Conservation (phyloP, 2,329 filamentous ascomycete genomes). For the Shiraia sp. region DNA sequence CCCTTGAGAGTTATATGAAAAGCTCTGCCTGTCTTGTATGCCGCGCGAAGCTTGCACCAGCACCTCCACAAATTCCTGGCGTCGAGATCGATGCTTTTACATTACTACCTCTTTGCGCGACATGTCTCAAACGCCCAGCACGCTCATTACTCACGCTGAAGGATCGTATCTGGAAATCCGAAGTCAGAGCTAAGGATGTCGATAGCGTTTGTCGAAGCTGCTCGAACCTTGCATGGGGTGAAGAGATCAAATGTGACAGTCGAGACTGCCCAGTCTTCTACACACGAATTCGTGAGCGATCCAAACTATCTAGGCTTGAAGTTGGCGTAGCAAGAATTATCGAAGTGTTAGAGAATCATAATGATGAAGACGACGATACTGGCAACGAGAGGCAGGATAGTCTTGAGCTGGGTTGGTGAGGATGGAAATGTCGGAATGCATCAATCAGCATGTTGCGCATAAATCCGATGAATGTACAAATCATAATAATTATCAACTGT, state of each 20-base stretch:
- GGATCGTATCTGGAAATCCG: constrained; percentile 63
- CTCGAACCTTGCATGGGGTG: constrained; percentile 70
- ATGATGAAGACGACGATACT: not conserved
- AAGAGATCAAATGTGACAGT: constrained; percentile 85
- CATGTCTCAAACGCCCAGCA: constrained; percentile 60
- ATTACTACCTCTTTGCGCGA: constrained; percentile 58
- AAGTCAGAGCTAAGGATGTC: constrained; percentile 67
- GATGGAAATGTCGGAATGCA: too few species aligned
- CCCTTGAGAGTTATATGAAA: constrained; percentile 92
- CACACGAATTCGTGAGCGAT: constrained; percentile 66
- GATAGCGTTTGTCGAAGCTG: constrained; percentile 78
- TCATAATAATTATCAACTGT: too few species aligned
- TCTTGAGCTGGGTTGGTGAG: too few species aligned
- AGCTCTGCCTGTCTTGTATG: constrained; percentile 80
- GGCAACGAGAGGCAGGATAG: not conserved
- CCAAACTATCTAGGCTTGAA: constrained; percentile 24
- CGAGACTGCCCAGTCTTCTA: constrained; percentile 94
- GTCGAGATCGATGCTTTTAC: constrained; percentile 20
- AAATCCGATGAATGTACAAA: too few species aligned
- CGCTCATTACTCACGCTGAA: constrained; percentile 68
- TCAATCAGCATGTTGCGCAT: too few species aligned
- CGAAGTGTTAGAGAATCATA: constrained; percentile 28
- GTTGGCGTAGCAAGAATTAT: constrained; percentile 31
- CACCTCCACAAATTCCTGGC: constrained; percentile 12
- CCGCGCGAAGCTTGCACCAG: constrained; percentile 58